A percentile compares a stretch with the other conserved stretches of the same genome.
These are phyloP conservation scores for Acacia acuminata DNA, from an alignment of 306 rosid genomes.

Conservation along the genomic window DNA sequence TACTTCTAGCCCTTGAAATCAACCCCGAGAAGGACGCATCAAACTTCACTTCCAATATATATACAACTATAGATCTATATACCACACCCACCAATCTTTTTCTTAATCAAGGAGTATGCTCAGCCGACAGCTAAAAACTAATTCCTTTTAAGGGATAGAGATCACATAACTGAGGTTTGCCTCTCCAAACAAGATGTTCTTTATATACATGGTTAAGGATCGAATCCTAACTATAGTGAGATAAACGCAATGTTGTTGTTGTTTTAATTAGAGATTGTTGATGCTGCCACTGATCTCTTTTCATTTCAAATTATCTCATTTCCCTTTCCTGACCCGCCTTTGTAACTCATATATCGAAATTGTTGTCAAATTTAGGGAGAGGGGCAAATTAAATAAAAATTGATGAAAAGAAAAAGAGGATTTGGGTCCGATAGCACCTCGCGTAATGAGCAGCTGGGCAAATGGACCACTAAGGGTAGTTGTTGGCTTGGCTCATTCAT, in stretches of 20 bases:
- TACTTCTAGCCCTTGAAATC: constrained; percentile 4
- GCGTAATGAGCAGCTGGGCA: constrained; percentile 28
- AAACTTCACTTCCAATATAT: not conserved
- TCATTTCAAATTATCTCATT: no score
- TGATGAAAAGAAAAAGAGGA: constrained; percentile 13
- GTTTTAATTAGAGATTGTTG: not conserved
- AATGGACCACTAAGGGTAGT: constrained; percentile 34
- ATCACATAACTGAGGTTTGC: not conserved
- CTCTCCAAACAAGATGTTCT: no score
- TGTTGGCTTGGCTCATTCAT: constrained; percentile 37
- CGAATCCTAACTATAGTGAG: no score
- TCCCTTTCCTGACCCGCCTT: constrained; percentile 6
- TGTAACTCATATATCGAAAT: not conserved
- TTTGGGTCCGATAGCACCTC: constrained; percentile 32
- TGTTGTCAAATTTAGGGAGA: not conserved
- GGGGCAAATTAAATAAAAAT: not conserved
- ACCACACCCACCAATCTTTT: not conserved
- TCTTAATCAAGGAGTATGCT: not conserved
- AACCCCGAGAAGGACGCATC: constrained; percentile 20
- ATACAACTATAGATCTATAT: no score
- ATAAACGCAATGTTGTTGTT: no score
- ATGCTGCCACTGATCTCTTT: not conserved
- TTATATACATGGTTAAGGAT: not conserved
- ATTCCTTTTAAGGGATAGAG: not conserved
- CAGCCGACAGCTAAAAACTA: not conserved